phyloP scores from a whole-genome alignment of 768 basidiomycete genomes.

The Collybia mongolica region DNA sequence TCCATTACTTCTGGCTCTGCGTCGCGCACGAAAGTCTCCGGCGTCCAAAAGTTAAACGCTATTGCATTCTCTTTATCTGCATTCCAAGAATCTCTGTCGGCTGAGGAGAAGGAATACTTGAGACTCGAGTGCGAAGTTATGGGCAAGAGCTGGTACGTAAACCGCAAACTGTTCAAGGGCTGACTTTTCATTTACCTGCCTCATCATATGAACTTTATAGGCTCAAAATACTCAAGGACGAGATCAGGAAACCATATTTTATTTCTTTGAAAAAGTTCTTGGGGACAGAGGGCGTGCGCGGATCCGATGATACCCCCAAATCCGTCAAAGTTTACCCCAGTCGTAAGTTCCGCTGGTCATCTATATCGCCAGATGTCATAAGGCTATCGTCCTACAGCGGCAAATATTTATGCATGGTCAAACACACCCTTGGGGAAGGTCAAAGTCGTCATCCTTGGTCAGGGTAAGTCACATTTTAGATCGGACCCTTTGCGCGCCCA shows the following conservation, averaged over 20 bases:
- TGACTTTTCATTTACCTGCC: not conserved
- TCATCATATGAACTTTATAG: constrained; percentile 29
- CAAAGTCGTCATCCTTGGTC: constrained; percentile 86
- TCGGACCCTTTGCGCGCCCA: constrained; percentile 8
- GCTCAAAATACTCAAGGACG: constrained; percentile 73
- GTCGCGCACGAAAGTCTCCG: constrained; percentile 9
- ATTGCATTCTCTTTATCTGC: constrained; percentile 66
- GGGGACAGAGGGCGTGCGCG: constrained; percentile 61
- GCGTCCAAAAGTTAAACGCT: constrained; percentile 47
- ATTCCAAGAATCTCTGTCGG: constrained; percentile 52
- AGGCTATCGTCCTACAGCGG: constrained; percentile 37
- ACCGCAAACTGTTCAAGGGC: not conserved
- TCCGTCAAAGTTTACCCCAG: constrained; percentile 72
- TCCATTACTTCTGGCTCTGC: constrained; percentile 15
- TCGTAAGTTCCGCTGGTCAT: constrained; percentile 44
- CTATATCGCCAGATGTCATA: constrained; percentile 3
- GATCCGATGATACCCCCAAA: constrained; percentile 42
- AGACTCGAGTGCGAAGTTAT: constrained; percentile 71
- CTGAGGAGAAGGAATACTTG: constrained; percentile 58
- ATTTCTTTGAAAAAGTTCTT: constrained; percentile 68
- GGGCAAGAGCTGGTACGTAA: constrained; percentile 65
- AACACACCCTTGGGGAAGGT: constrained; percentile 83
- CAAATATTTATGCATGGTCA: constrained; percentile 91
- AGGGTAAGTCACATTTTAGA: constrained; percentile 33
- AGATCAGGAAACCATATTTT: constrained; percentile 78